Base-by-base conservation (phyloP, 768 basidiomycete genomes). In the Agrocybe chaxingu region DNA sequence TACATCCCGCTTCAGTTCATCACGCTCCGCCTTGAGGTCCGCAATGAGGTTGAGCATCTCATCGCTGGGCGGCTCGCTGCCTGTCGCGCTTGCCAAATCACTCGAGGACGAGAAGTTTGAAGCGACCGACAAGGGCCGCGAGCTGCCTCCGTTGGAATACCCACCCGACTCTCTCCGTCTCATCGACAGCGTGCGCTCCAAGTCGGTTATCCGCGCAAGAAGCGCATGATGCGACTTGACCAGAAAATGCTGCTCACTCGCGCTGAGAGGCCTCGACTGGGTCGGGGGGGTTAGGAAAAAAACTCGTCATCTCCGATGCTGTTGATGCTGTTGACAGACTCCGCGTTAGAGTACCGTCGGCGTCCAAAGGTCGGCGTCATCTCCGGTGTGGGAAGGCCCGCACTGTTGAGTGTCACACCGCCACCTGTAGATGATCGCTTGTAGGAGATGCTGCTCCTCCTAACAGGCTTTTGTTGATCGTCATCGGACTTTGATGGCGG, bases 1-100 rank as follows among this genome's bases (percentile, higher is more conserved):
- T 0, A 93, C 84, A 66, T 98, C 94, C 45, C 84, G 81, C 65
- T 86, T 87, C 45, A 98, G 74, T 51, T 92, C 87, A 60, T 98
- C 95, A 30, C 95, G 76, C 67, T 98, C 94, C 9, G 85, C 78
- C 65, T 93, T 92, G 59, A 92, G 76, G 62, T 91, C 89, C 3
- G 84, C 74, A 47, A 92, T 74, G 34, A 89, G 75, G 57, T 77
- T 76, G 36, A 91, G 69, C 80, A 92, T 84, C 70, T 92, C 92
- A 57, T 92, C 89, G 51, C 71, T 81, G 5, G 85, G 84, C 50
- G 24, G 24, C 24, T 24, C 24, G 24, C 24, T 24, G 24, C 24
- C 24, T 24, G 24, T 24, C 24, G 80, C 84, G 45, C 69, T 66
- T 33, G 60, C 52, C 54, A 53, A 61, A 38, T 68, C 69, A 51